Conservation (phyloP, 1,284 basidiomycete species). For the Veloboletus limbatus region DNA sequence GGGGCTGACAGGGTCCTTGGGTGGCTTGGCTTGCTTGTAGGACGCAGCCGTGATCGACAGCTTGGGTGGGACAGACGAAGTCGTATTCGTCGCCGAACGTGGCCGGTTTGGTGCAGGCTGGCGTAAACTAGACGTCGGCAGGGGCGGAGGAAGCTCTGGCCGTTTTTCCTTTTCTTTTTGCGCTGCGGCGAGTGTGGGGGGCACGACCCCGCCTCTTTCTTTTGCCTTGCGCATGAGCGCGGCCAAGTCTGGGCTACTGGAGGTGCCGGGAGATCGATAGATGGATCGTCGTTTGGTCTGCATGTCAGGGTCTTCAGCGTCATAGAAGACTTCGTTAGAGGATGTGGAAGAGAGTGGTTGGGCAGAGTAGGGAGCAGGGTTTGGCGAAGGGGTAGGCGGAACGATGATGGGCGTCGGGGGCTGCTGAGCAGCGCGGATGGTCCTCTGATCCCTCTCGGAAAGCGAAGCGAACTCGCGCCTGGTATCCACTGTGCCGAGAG, state of each 20-base stretch:
- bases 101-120: slow-evolving; percentile 26
- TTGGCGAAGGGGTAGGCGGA: slow-evolving; percentile 53
- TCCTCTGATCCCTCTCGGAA: slow-evolving; percentile 34
- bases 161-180: slow-evolving; percentile 42
- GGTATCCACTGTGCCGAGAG: slow-evolving; percentile 52
- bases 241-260: slow-evolving; percentile 84
- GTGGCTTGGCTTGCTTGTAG: slow-evolving; percentile 24
- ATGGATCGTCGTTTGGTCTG: slow-evolving; percentile 77
- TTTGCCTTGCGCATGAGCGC: slow-evolving; percentile 80
- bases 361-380: slow-evolving; percentile 33
- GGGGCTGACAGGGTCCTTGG: slow-evolving; percentile 30
- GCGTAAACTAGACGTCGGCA: slow-evolving; percentile 32
- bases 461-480: slow-evolving; percentile 17
- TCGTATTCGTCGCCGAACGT: slow-evolving; percentile 37
- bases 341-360: slow-evolving; percentile 39
- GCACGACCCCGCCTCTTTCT: slow-evolving; percentile 52
- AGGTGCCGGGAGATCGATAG: slow-evolving; percentile 83
- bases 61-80: slow-evolving; percentile 26
- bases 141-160: slow-evolving; percentile 48
- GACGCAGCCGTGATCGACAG: slow-evolving; percentile 30
- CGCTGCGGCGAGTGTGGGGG: slow-evolving; percentile 27
- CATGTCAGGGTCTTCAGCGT: slow-evolving; percentile 61
- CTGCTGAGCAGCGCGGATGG: slow-evolving; percentile 36
- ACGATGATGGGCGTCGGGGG: slow-evolving; percentile 51
- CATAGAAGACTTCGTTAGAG: slow-evolving; percentile 57